Evolutionary conservation across 345 rosid genomes (phyloP).

Genomic region (Citrus inodora): DNA sequence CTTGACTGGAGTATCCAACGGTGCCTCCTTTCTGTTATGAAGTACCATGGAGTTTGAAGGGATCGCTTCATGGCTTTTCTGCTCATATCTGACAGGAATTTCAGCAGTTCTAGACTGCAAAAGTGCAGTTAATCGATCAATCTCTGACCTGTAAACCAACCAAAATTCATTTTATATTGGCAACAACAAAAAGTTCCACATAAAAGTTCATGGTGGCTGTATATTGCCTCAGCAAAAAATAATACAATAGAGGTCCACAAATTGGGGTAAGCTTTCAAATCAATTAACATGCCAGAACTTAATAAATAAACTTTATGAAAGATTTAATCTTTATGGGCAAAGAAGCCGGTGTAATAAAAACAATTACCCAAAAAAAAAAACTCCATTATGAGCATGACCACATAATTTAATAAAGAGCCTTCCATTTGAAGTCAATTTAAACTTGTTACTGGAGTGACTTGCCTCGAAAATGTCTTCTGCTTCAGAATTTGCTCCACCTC

Average conservation of each 20-base stretch:
- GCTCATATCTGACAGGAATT: conserved; percentile 32
- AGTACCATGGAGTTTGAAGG: conserved; percentile 26
- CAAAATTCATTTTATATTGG: not conserved
- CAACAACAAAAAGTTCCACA: not conserved
- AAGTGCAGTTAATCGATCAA: conserved; percentile 69
- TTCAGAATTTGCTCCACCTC: conserved; percentile 58
- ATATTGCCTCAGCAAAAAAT: not conserved
- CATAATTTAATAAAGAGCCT: not conserved
- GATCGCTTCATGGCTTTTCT: conserved; percentile 40
- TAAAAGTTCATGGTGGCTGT: not conserved
- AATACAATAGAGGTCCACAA: not conserved
- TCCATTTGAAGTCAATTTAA: not conserved
- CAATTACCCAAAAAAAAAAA: not conserved
- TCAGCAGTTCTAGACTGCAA: conserved; percentile 61
- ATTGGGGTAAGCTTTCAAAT: not conserved
- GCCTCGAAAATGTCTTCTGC: conserved; percentile 81
- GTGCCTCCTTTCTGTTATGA: conserved; percentile 31
- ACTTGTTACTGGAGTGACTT: conserved; percentile 13
- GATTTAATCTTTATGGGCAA: not conserved
- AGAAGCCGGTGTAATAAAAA: not conserved
- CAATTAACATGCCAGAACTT: not conserved
- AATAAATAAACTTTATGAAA: not conserved
- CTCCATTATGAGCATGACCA: not conserved
- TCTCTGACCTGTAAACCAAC: conserved; percentile 63
- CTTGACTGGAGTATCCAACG: conserved; percentile 25